Percentiles rank a stretch among this genome's conserved stretches.
Evolutionary conservation across 2,329 filamentous ascomycete genomes (phyloP).

Genomic region (Penicillium sp.): DNA sequence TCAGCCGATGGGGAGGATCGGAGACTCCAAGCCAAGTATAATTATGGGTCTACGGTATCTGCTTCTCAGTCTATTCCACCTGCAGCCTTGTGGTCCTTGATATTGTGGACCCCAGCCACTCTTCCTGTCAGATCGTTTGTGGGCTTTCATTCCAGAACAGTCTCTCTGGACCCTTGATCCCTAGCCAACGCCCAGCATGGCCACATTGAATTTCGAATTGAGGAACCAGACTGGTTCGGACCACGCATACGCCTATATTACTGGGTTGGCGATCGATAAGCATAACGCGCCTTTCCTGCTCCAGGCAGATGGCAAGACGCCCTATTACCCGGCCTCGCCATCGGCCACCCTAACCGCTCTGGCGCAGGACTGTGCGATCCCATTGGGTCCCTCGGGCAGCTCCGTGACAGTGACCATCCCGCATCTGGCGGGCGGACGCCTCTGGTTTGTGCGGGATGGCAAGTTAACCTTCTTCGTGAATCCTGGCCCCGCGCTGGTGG

Average conservation of each 20-base stretch:
- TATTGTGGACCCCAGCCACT: not conserved
- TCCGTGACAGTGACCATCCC: slow-evolving; percentile 60
- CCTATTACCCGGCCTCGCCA: slow-evolving; percentile 60
- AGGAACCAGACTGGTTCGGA: slow-evolving; percentile 59
- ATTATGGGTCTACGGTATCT: slow-evolving; percentile 5
- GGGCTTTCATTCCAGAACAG: too few relatives aligned
- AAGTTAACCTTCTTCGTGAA: slow-evolving; percentile 65
- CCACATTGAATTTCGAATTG: slow-evolving; percentile 56
- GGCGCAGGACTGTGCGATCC: slow-evolving; percentile 56
- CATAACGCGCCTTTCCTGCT: slow-evolving; percentile 58
- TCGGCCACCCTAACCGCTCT: slow-evolving; percentile 47
- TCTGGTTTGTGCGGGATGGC: slow-evolving; percentile 62
- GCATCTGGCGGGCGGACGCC: slow-evolving; percentile 62
- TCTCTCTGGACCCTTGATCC: too few relatives aligned
- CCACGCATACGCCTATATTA: slow-evolving; percentile 64
- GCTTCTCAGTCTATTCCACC: not conserved
- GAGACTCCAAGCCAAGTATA: slow-evolving; percentile 6
- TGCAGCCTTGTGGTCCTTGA: slow-evolving; percentile 8
- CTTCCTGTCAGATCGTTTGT: slow-evolving; percentile 1
- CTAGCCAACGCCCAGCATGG: too few relatives aligned
- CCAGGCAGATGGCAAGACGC: slow-evolving; percentile 58
- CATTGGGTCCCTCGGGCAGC: slow-evolving; percentile 56
- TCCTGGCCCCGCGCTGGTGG: slow-evolving; percentile 64
- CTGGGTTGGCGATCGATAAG: slow-evolving; percentile 57
- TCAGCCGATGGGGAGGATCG: not conserved